A percentile compares a stretch with the other conserved stretches of the same genome.
These are phyloP conservation scores for Phytophthora melonis DNA, from an alignment of 352 stramenopile genomes.

Conservation along the genomic window DNA sequence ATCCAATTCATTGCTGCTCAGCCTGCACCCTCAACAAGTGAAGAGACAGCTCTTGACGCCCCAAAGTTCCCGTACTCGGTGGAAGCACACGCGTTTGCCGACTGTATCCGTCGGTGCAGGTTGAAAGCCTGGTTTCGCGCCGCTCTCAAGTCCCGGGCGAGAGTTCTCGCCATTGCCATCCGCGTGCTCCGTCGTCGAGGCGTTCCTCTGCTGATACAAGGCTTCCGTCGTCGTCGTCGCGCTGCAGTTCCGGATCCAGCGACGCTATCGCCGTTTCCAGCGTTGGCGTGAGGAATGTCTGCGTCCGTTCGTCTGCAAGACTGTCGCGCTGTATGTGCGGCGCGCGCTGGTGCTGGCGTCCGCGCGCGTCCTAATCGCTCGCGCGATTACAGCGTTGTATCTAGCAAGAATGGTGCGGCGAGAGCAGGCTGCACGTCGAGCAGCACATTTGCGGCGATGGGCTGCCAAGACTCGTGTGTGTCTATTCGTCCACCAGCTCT, in stretches of 20 bases:
- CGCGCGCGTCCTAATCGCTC: conserved; percentile 28
- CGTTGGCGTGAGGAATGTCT: conserved; percentile 32
- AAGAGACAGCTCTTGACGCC: not conserved
- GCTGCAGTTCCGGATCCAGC: conserved; percentile 49
- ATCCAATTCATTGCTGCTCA: conserved; percentile 27
- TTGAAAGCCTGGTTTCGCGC: conserved; percentile 37
- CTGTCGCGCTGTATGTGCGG: conserved; percentile 24
- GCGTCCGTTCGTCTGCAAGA: conserved; percentile 20
- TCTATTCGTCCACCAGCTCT: conserved; percentile 53
- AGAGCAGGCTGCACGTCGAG: conserved; percentile 21
- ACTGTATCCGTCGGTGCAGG: conserved; percentile 37
- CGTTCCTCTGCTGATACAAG: conserved; percentile 34
- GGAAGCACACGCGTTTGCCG: conserved; percentile 41
- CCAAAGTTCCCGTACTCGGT: conserved; percentile 50
- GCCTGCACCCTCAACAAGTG: not conserved
- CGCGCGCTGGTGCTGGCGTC: conserved; percentile 6
- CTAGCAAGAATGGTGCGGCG: conserved; percentile 15
- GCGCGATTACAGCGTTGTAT: conserved; percentile 24
- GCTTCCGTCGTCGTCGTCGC: conserved; percentile 35
- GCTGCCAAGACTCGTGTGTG: conserved; percentile 54
- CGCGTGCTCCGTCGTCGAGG: conserved; percentile 43
- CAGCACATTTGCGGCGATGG: conserved; percentile 41
- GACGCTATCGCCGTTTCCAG: conserved; percentile 28
- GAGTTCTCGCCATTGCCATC: conserved; percentile 41
- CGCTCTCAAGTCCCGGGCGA: conserved; percentile 28